Evolutionary conservation across 1,284 basidiomycete genomes (phyloP).

Genomic region (Puccinia hordei): DNA sequence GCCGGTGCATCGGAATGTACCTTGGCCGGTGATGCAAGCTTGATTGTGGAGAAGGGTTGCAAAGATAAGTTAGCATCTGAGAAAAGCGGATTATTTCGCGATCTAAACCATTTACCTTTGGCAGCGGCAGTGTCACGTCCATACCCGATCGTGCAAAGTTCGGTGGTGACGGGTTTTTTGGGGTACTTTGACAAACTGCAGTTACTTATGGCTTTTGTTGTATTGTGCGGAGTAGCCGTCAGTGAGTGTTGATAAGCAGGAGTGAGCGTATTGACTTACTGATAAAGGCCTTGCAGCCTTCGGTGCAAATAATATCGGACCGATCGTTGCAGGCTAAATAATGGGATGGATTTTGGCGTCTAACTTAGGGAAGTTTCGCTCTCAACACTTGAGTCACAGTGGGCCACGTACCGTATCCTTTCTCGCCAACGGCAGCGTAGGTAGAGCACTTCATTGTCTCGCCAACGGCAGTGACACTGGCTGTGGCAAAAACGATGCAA

Average conservation of each 20-base stretch:
- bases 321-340: not conserved
- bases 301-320: not conserved
- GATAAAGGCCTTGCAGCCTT: not conserved
- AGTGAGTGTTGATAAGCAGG: not conserved
- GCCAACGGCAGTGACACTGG: too few relatives aligned
- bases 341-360: not conserved
- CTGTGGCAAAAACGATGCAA: too few relatives aligned
- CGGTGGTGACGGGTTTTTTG: not conserved
- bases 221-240: not conserved
- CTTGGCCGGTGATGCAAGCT: too few relatives aligned
- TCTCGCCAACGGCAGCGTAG: not conserved
- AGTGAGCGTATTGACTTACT: not conserved
- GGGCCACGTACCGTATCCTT: not conserved
- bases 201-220: not conserved
- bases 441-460: too few relatives aligned
- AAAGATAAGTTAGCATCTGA: too few relatives aligned
- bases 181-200: not conserved
- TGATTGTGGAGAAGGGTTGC: too few relatives aligned
- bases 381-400: not conserved
- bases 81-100: too few relatives aligned
- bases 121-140: not conserved
- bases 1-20: too few relatives aligned
- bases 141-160: conserved; percentile 1
- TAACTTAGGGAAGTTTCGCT: too few relatives aligned
- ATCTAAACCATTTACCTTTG: not conserved